These are phyloP conservation scores for Hsuehochloa calcarea DNA, from an alignment of 176 grass and related monocot genomes.

Conservation along the genomic window DNA sequence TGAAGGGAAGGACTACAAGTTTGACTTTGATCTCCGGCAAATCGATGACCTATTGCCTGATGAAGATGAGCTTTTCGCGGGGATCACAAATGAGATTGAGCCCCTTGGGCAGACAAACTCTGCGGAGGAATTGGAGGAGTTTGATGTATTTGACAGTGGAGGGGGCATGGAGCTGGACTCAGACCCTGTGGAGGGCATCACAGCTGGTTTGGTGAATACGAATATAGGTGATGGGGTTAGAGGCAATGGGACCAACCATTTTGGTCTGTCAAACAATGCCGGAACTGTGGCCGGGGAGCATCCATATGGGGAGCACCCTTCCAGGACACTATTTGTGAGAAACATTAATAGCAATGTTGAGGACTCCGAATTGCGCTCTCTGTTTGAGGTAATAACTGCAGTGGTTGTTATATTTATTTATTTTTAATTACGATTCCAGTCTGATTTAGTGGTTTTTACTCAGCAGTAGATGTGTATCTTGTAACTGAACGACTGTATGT, in stretches of 20 bases:
- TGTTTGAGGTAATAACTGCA: conserved; percentile 85
- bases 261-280: conserved; percentile 52
- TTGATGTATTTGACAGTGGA: conserved; percentile 78
- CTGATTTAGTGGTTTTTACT: neutral
- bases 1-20: conserved; percentile 51
- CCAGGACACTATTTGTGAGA: conserved; percentile 94
- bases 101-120: conserved; percentile 23
- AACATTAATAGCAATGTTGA: conserved; percentile 99
- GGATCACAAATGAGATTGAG: conserved; percentile 64
- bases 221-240: conserved; percentile 58
- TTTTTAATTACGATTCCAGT: neutral
- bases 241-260: conserved; percentile 61
- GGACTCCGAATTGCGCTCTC: conserved; percentile 69
- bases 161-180: conserved; percentile 91
- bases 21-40: conserved; percentile 64
- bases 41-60: conserved; percentile 65
- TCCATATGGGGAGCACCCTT: conserved; percentile 92
- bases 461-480: neutral
- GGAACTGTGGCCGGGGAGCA: conserved; percentile 80
- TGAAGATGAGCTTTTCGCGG: conserved; percentile 77
- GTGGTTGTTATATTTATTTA: neutral
- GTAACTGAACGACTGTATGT: neutral
- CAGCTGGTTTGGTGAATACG: conserved; percentile 47
- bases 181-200: conserved; percentile 68
- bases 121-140: conserved; percentile 71